These are phyloP conservation scores for Candida xyloterini DNA, from an alignment of 805 yeast species.

Conservation along the genomic window DNA sequence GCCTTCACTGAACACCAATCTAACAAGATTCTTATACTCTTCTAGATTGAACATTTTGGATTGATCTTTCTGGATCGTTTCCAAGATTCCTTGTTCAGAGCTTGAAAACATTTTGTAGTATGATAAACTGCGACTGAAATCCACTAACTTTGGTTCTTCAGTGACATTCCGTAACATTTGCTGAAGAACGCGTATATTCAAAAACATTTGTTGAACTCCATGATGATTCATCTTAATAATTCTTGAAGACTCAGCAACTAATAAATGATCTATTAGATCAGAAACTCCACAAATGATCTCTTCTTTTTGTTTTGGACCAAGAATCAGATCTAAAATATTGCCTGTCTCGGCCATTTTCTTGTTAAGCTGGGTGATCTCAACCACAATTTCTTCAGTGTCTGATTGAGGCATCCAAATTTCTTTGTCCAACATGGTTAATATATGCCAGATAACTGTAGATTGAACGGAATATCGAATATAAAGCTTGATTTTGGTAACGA, in stretches of 20 bases:
- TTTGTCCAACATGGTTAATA: constrained; percentile 46
- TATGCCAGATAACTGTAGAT: constrained; percentile 48
- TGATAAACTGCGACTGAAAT: constrained; percentile 48
- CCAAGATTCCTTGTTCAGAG: constrained; percentile 46
- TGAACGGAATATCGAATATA: constrained; percentile 58
- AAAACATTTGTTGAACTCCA: constrained; percentile 57
- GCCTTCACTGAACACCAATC: constrained; percentile 49
- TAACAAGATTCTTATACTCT: constrained; percentile 49
- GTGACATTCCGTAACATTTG: constrained; percentile 64
- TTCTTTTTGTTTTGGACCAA: constrained; percentile 29
- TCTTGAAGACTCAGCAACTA: constrained; percentile 50
- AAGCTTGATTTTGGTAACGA: constrained; percentile 40
- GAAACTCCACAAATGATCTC: constrained; percentile 49
- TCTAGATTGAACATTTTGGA: constrained; percentile 33
- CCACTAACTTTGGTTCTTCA: constrained; percentile 48
- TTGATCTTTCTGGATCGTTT: constrained; percentile 32
- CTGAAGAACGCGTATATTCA: constrained; percentile 63
- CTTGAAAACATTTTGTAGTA: constrained; percentile 56
- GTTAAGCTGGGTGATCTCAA: constrained; percentile 49
- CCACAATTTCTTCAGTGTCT: constrained; percentile 61
- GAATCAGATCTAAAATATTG: constrained; percentile 35
- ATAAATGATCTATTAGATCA: constrained; percentile 45
- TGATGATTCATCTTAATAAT: constrained; percentile 50
- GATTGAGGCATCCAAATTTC: constrained; percentile 49
- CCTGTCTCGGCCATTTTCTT: constrained; percentile 46